Evolutionary conservation across 495 filamentous ascomycete species (phyloP).

Genomic region (Hypoxylon perforatum): DNA sequence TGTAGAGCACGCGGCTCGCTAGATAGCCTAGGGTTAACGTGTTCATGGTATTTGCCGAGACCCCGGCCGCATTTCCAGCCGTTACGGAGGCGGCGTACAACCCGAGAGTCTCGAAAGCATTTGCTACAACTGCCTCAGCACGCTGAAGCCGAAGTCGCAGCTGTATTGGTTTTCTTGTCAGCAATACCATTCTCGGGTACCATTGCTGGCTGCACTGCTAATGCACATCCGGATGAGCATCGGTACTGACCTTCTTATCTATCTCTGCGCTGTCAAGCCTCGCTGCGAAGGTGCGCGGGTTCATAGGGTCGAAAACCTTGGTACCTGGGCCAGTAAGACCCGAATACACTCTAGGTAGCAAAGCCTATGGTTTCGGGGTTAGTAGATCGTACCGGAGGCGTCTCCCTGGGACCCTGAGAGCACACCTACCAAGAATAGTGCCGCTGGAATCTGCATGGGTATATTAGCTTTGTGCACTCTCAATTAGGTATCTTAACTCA

Average conservation of each 20-base stretch:
- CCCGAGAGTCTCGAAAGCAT: slow-evolving; percentile 62
- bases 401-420: slow-evolving; percentile 24
- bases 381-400: no score
- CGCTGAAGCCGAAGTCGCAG: slow-evolving; percentile 52
- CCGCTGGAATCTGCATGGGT: slow-evolving; percentile 55
- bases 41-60: slow-evolving; percentile 52
- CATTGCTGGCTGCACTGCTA: neutral
- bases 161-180: slow-evolving; percentile 10
- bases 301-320: slow-evolving; percentile 40
- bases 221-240: neutral
- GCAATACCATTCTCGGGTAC: slow-evolving; percentile 2
- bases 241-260: slow-evolving; percentile 52
- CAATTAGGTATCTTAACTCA: slow-evolving; percentile 33
- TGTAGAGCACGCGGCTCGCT: slow-evolving; percentile 55
- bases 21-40: slow-evolving; percentile 54
- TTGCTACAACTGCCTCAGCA: slow-evolving; percentile 58
- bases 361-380: slow-evolving; percentile 45
- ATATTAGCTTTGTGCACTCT: slow-evolving; percentile 4
- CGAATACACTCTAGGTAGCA: slow-evolving; percentile 54
- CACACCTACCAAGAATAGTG: slow-evolving; percentile 49
- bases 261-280: slow-evolving; percentile 52
- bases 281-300: slow-evolving; percentile 49
- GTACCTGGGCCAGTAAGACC: slow-evolving; percentile 49
- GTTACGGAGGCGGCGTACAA: slow-evolving; percentile 62
- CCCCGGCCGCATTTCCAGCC: slow-evolving; percentile 58